Conservation (phyloP, 139 green algal genomes). For the Tetraselmis chui region DNA sequence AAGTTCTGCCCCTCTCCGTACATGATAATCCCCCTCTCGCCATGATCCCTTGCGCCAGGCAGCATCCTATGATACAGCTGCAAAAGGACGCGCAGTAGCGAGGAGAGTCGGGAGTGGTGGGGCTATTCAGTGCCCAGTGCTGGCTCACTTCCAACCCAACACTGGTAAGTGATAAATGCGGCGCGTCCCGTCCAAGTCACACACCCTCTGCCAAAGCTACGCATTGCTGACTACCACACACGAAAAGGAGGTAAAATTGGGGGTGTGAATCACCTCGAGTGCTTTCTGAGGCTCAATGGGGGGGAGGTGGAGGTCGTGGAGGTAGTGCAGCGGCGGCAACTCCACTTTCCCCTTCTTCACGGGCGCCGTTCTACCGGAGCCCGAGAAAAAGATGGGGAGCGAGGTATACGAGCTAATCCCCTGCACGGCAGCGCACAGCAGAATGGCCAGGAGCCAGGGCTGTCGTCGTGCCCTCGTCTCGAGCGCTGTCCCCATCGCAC, state of each 20-base stretch:
- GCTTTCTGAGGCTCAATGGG: background rate
- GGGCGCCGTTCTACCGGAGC: background rate
- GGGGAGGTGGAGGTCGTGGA: background rate
- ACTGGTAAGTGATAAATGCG: no score
- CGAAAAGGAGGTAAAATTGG: no score
- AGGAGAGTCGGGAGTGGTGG: no score
- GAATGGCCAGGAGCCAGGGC: no score
- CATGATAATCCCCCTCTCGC: background rate
- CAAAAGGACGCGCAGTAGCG: background rate
- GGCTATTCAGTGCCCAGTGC: no score
- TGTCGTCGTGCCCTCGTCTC: no score
- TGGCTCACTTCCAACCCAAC: no score
- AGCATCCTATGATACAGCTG: background rate
- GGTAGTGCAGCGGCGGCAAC: background rate
- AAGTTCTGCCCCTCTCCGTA: background rate
- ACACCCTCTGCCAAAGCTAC: no score
- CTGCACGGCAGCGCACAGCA: background rate
- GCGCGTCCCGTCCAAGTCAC: no score
- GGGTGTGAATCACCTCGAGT: background rate
- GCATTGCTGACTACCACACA: no score
- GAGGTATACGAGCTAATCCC: background rate
- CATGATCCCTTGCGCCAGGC: no score
- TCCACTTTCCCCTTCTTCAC: background rate
- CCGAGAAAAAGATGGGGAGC: background rate
- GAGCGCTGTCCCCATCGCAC: no score